Percentiles rank a stretch among this genome's conserved stretches.
Conservation (phyloP, 176 grass and related monocot species). For the Phoenix dactylifera region DNA sequence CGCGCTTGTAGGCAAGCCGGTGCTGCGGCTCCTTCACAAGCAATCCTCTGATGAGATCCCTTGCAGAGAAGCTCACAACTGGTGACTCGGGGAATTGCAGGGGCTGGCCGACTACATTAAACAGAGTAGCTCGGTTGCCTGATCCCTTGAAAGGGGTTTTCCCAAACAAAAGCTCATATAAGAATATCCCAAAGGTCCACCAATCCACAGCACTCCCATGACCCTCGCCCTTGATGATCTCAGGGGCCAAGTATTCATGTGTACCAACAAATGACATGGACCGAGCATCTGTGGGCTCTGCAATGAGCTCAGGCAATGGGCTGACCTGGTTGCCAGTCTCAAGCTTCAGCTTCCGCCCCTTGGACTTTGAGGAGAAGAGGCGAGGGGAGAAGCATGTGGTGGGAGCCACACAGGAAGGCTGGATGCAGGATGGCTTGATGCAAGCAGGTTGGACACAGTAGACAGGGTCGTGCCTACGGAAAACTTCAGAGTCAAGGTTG, state of each 20-base stretch:
- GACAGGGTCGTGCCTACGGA: slow-evolving; percentile 31
- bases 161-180: slow-evolving; percentile 72
- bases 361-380: slow-evolving; percentile 60
- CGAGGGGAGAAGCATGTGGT: slow-evolving; percentile 57
- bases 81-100: slow-evolving; percentile 60
- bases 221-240: slow-evolving; percentile 78
- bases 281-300: slow-evolving; percentile 69
- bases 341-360: slow-evolving; percentile 42
- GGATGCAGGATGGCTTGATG: slow-evolving; percentile 53
- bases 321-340: slow-evolving; percentile 52
- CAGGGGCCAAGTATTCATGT: slow-evolving; percentile 67
- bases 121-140: slow-evolving; percentile 63
- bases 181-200: slow-evolving; percentile 88
- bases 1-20: slow-evolving; percentile 62
- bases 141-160: slow-evolving; percentile 83
- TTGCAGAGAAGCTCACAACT: slow-evolving; percentile 53
- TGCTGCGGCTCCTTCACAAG: slow-evolving; percentile 80
- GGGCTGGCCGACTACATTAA: slow-evolving; percentile 68
- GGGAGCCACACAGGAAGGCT: slow-evolving; percentile 46
- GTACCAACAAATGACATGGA: slow-evolving; percentile 87
- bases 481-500: slow-evolving; percentile 30
- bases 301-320: slow-evolving; percentile 58
- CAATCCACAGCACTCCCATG: slow-evolving; percentile 86
- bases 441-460: slow-evolving; percentile 57
- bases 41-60: slow-evolving; percentile 66